Percentiles rank a stretch among this genome's conserved stretches.
phyloP scores from a whole-genome alignment of 2,329 filamentous ascomycete species.

The Claviceps monticola region DNA sequence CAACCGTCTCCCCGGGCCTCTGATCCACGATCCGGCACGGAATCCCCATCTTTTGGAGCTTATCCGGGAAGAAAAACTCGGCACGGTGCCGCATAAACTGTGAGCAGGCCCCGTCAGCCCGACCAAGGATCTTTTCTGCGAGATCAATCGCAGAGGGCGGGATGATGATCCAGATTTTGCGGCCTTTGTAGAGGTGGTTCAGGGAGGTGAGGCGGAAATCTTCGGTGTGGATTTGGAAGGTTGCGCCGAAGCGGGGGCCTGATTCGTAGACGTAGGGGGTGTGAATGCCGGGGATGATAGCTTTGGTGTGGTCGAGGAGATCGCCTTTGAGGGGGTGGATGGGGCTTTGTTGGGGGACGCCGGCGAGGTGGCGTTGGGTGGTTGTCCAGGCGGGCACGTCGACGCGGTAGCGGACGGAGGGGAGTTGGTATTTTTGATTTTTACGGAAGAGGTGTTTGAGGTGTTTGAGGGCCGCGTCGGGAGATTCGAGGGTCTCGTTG shows the following conservation, averaged over 20 bases:
- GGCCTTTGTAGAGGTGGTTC: constrained; percentile 25
- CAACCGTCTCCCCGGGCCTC: constrained; percentile 25
- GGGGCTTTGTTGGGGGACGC: constrained; percentile 22
- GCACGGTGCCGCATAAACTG: constrained; percentile 28
- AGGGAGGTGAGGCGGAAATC: constrained; percentile 25
- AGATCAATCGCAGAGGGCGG: constrained; percentile 22
- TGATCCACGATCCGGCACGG: constrained; percentile 25
- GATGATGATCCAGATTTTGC: constrained; percentile 27
- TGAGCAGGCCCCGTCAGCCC: constrained; percentile 18
- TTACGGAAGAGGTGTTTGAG: constrained; percentile 23
- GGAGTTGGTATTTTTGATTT: constrained; percentile 22
- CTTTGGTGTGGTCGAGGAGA: constrained; percentile 22
- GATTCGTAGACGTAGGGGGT: constrained; percentile 28
- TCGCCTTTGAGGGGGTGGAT: constrained; percentile 25
- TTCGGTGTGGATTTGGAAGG: constrained; percentile 27
- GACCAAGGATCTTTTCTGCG: constrained; percentile 20
- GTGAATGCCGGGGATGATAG: constrained; percentile 25
- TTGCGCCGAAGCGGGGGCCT: constrained; percentile 23
- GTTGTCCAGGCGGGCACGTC: constrained; percentile 26
- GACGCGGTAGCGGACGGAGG: constrained; percentile 23
- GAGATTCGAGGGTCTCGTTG: constrained; percentile 13
- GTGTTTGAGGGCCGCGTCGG: constrained; percentile 13
- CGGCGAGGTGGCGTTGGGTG: constrained; percentile 20
- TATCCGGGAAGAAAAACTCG: constrained; percentile 27
- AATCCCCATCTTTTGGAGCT: constrained; percentile 24